Evolutionary conservation across 2,329 filamentous ascomycete genomes (phyloP), one percentile per base, ranked within the genome.

Genomic region (Grosmannia serpens): DNA sequence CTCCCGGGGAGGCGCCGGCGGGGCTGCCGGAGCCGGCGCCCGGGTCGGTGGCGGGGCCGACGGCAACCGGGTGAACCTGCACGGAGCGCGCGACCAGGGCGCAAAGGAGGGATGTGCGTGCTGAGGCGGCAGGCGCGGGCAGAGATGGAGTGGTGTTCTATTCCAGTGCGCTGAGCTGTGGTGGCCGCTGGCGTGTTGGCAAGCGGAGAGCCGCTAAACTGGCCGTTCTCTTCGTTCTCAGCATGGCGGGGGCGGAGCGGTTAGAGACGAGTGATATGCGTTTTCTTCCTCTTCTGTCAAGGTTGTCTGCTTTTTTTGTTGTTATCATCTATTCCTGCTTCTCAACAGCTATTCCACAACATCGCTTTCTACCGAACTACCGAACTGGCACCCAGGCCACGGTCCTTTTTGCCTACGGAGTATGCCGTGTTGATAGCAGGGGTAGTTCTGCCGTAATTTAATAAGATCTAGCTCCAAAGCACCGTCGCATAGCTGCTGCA

Each of bases 101-200:
- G 83, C 87, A 54, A 95, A 95, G 77, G 91, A 96, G 68, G 87
- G 88, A 51, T 97, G 92, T 73, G 91, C 91, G 68, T 97, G 92
- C 75, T 97, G 69, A 75, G 41, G 44, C n/a, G 26, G 50, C 7
- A 17, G 24, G 41, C 8, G 27, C 20, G 4, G 33, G 26, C 17
- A 29, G 49, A 31, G 50, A 33, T 10, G 50, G 22, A 24, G 50
- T 22, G 50, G 27, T 10, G 27, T 11, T 26, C n/a, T n/a, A 11
- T n/a, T 31, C 15, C 6, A 7, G 33, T 4, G 29, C 27, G 50
- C 20, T 3, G 50, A 52, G 44, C 44, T 46, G 33, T 10, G 9
- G 33, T 35, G 33, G 33, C 33, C 2, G 33, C 33, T 4, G 33
- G 35, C 35, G 35, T 38, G 35, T 15, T 1, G 35, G 35, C 35